Evolutionary conservation across 139 green algal genomes (phyloP).

Genomic region (Gonium pectorale): DNA sequence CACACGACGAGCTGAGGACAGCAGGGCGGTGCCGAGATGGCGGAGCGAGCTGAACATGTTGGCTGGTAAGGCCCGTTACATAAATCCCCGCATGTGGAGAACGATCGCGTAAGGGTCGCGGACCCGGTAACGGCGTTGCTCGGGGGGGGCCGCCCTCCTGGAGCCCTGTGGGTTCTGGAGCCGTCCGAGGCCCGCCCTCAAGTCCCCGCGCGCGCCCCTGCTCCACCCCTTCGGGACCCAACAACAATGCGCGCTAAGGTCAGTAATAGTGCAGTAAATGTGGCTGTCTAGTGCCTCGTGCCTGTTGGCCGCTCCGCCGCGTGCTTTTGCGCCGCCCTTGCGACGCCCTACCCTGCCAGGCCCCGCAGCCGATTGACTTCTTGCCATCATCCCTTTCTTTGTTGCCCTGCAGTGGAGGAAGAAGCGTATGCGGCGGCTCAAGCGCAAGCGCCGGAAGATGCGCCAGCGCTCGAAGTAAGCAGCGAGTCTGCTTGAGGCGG

Average conservation of each 20-base stretch:
- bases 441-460: conserved; percentile 73
- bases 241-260: conserved; percentile 36
- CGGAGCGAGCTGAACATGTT: not conserved
- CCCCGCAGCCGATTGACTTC: not conserved
- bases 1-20: not conserved
- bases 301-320: too few relatives aligned
- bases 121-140: too few relatives aligned
- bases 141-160: too few relatives aligned
- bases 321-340: not conserved
- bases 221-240: conserved; percentile 18
- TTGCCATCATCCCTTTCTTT: not conserved
- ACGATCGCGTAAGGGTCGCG: not conserved
- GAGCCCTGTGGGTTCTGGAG: not conserved
- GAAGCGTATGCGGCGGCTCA: conserved; percentile 71
- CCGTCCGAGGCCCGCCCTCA: not conserved
- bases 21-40: not conserved
- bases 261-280: not conserved
- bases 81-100: not conserved
- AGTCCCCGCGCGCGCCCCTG: not conserved
- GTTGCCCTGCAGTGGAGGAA: conserved; percentile 64
- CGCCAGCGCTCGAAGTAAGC: conserved; percentile 51
- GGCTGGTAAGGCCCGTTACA: not conserved
- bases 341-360: not conserved
- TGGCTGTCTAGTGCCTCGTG: not conserved
- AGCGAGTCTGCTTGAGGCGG: not conserved